These are phyloP conservation scores for Fusarium sp. DNA, from an alignment of 2,329 filamentous ascomycete genomes.

Conservation along the genomic window DNA sequence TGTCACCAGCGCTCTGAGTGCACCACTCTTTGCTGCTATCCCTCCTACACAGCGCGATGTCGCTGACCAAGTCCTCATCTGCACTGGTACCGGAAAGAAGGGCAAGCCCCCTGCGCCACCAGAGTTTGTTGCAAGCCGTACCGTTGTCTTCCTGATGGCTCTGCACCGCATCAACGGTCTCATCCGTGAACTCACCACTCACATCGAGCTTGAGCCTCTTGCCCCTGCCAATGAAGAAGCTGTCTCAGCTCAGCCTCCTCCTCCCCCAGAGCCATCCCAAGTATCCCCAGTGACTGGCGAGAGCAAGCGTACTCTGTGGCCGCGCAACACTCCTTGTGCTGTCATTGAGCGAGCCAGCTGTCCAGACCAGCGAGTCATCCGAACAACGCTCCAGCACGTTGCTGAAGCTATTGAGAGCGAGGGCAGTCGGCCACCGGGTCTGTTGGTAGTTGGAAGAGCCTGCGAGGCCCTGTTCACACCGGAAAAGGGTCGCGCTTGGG, in stretches of 20 bases:
- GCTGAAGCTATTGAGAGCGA: slow-evolving; percentile 87
- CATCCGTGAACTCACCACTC: slow-evolving; percentile 74
- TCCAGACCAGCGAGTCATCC: slow-evolving; percentile 91
- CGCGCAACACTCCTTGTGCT: slow-evolving; percentile 83
- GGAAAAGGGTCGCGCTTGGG: slow-evolving; percentile 75
- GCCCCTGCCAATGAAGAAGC: slow-evolving; percentile 38
- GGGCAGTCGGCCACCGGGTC: slow-evolving; percentile 87
- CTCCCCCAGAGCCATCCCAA: slow-evolving; percentile 20
- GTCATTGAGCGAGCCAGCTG: slow-evolving; percentile 95
- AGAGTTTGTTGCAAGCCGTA: slow-evolving; percentile 79
- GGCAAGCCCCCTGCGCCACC: slow-evolving; percentile 86
- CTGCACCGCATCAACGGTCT: slow-evolving; percentile 85
- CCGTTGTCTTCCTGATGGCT: slow-evolving; percentile 95
- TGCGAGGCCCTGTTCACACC: slow-evolving; percentile 80
- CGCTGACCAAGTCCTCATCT: slow-evolving; percentile 93
- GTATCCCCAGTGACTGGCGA: slow-evolving; percentile 12
- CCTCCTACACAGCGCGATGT: slow-evolving; percentile 90
- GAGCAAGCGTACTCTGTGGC: slow-evolving; percentile 68
- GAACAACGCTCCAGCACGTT: slow-evolving; percentile 85
- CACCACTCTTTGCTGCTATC: slow-evolving; percentile 88
- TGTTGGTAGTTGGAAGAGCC: slow-evolving; percentile 86
- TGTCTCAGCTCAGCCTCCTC: slow-evolving; percentile 18
- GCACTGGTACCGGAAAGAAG: slow-evolving; percentile 94
- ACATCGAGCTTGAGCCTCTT: slow-evolving; percentile 49
- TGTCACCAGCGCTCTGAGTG: slow-evolving; percentile 88